Conservation (phyloP, 1,139 yeast genomes). For the Candida sp. region DNA sequence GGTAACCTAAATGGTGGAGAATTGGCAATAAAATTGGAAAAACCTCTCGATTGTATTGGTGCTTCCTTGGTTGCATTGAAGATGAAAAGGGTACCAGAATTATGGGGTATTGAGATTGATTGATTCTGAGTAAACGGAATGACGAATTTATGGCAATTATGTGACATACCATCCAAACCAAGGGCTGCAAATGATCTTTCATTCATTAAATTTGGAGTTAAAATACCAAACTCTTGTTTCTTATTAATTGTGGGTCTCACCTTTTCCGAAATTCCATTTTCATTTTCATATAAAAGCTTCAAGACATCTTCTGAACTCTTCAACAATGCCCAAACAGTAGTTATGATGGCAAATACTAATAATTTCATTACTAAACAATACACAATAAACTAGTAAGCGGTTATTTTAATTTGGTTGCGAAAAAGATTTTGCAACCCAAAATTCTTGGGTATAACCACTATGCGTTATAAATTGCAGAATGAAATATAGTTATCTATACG, state of each 20-base stretch:
- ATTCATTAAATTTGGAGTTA: not conserved
- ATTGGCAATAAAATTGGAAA: conserved; percentile 7
- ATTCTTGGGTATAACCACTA: not conserved
- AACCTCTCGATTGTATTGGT: not conserved
- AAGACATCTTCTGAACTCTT: not conserved
- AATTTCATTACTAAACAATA: not conserved
- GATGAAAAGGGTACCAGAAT: not conserved
- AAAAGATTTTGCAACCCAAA: not conserved
- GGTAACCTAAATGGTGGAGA: conserved; percentile 36
- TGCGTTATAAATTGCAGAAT: no score
- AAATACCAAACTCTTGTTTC: not conserved
- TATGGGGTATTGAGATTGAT: not conserved
- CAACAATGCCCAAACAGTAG: not conserved
- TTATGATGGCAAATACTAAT: not conserved
- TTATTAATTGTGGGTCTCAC: not conserved
- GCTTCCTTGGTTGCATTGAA: not conserved
- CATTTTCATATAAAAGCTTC: not conserved
- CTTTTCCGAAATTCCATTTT: not conserved
- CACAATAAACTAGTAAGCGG: not conserved
- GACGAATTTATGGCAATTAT: not conserved
- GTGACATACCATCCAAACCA: not conserved
- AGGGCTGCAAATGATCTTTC: not conserved
- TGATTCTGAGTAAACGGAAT: not conserved
- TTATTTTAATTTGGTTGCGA: not conserved
- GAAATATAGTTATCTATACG: no score